Evolutionary conservation across 2,329 filamentous ascomycete genomes (phyloP), one percentile per base, ranked within the genome.

Genomic region (Tolypocladium album): DNA sequence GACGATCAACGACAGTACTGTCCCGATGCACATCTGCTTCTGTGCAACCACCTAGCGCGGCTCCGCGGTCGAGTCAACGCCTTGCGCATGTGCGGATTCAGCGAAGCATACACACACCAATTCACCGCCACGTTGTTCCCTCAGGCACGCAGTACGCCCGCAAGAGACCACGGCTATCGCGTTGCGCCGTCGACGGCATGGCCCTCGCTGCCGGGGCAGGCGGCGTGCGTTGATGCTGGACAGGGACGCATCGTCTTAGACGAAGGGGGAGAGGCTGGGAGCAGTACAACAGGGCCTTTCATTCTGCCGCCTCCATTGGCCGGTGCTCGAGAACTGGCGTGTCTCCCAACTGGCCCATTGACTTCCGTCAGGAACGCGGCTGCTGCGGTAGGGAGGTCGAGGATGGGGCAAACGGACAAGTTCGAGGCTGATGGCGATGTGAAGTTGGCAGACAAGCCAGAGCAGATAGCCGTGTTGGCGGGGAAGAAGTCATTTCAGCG

Each of bases 1-100:
- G 55, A 40, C 24, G 17, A 45, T 4, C 43, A 61, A 34, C 45
- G 12, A 34, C 45, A 38, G 36, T 74, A 70, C 61, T 74, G 73
- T 40, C 67, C 70, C 11, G 69, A 75, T 22, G 61, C 64, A 2
- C 64, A 69, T 43, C 67, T 75, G 31, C 15, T 59, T 12, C 65
- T 75, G 20, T 75, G 69, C 61, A 67, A 72, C 55, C 66, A 66
- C 22, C 62, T 77, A 4, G 39, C 68, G 5, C 62, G 59, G 1
- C 69, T 77, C 2, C 64, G 61, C 13, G 71, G 67, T 6, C 65
- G 68, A 1, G 59, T 76, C 53, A 61, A 65, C 40, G 71, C 72
- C 0, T 61, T 72, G 8, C 70, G 75, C 22, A 69, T 77, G 59
- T 72, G 69, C 27, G 75, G 75, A 2, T 75, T 77, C 61, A 67